Percentiles rank a stretch among this genome's conserved stretches.
These are phyloP conservation scores for Chlamydomonas asymmetrica DNA, from an alignment of 139 green algal species.

Conservation along the genomic window DNA sequence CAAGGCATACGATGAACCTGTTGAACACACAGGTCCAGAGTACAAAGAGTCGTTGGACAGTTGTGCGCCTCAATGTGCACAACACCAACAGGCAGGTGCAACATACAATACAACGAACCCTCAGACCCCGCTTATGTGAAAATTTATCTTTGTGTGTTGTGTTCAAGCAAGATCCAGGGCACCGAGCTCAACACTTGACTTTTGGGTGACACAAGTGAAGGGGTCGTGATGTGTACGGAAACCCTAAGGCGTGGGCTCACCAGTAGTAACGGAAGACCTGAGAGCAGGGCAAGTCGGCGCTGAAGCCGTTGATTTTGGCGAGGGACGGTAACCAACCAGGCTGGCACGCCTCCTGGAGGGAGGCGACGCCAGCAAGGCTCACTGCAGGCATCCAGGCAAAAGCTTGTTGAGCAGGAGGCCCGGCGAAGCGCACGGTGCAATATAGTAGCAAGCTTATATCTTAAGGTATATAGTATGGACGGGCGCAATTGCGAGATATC, in stretches of 20 bases:
- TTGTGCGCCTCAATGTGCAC: background rate
- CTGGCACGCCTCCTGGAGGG: slow-evolving; percentile 7
- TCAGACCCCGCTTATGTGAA: too few relatives aligned
- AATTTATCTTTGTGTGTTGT: too few relatives aligned
- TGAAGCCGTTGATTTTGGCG: background rate
- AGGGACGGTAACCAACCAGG: background rate
- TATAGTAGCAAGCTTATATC: too few relatives aligned
- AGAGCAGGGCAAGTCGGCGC: slow-evolving; percentile 3
- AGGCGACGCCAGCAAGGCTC: slow-evolving; percentile 16
- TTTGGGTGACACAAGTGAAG: too few relatives aligned
- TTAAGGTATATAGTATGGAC: too few relatives aligned
- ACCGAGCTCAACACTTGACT: background rate
- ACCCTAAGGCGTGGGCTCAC: background rate
- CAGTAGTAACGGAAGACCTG: slow-evolving; percentile 30
- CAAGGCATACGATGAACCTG: slow-evolving; percentile 26
- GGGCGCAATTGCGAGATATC: too few relatives aligned
- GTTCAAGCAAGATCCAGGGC: background rate
- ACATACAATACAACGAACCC: background rate
- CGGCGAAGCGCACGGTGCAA: background rate
- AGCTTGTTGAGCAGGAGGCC: too few relatives aligned
- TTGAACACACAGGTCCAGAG: background rate
- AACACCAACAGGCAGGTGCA: background rate
- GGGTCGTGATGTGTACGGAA: too few relatives aligned
- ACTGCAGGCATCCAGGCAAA: too few relatives aligned
- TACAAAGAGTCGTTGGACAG: background rate